Base-by-base conservation (phyloP, 768 basidiomycete genomes). In the Lepiota brunneoincarnata region DNA sequence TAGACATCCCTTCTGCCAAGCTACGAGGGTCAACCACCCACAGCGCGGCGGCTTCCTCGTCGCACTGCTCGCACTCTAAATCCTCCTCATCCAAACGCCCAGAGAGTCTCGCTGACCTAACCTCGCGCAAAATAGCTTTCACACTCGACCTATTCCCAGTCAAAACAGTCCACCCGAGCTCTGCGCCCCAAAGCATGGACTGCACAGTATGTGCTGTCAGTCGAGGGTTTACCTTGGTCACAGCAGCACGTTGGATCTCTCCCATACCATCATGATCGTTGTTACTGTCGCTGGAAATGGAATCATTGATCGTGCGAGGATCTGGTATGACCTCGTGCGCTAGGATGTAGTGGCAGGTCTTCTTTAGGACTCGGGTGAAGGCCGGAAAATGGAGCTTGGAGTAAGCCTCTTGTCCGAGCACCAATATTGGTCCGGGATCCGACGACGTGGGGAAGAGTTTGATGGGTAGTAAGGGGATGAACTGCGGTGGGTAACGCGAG, bases 101-200 rank as follows among this genome's bases (percentile, higher is more conserved):
- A 26, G 67, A 64, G 23, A 70, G 61, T 26, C 70, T 70, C 2
- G 71, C 69, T 14, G 67, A 62, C 52, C 74, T 79, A 67, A 92
- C 78, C 66, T 87, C 87, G 56, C 83, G 75, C 55, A 93, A 56
- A n/a, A 94, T 73, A 20, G 84, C 84, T 62, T 79, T 84, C 21
- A 93, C 82, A 59, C 91, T 91, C 26, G 86, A 78, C 58, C 82
- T 76, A 60, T 96, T 95, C 7, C 91, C 91, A 3, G 92, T 94
- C 44, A 95, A 71, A n/a, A 89, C 91, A 57, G 93, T 94, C 88
- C 89, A 86, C 0, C 86, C 84, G 23, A 79, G 69, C 36, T 70
- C 70, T 0, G 86, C 81, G 14, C 92, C 93, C 63, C 79, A 81
- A 17, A 84, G 69, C 72, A 93, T 73, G 50, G 86, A 89, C 52